These are phyloP conservation scores for Aspergillus sp. DNA, from an alignment of 2,329 filamentous ascomycete species.

Conservation along the genomic window DNA sequence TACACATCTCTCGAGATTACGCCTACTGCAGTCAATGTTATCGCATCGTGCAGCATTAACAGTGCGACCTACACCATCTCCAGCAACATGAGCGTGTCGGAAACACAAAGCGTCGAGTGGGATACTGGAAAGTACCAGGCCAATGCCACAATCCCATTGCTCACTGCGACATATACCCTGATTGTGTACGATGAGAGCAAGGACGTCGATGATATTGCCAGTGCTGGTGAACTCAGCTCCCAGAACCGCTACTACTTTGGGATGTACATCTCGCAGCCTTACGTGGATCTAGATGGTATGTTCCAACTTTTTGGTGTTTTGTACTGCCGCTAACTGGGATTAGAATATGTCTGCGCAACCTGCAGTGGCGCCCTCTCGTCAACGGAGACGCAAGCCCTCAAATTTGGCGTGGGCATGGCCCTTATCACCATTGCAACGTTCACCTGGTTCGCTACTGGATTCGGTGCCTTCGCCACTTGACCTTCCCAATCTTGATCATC, in stretches of 20 bases:
- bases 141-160: constrained; percentile 55
- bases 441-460: constrained; percentile 54
- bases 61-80: constrained; percentile 65
- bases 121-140: constrained; percentile 61
- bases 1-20: constrained; percentile 67
- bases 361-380: constrained; percentile 59
- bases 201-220: constrained; percentile 55
- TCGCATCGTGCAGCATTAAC: constrained; percentile 65
- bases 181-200: constrained; percentile 64
- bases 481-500: constrained; percentile 1
- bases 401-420: constrained; percentile 60
- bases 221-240: constrained; percentile 59
- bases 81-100: constrained; percentile 59
- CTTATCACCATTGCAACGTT: constrained; percentile 63
- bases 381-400: constrained; percentile 59
- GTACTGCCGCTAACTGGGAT: constrained; percentile 23
- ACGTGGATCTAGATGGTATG: constrained; percentile 56
- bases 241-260: constrained; percentile 62
- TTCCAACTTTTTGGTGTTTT: constrained; percentile 5
- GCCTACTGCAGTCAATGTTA: constrained; percentile 63
- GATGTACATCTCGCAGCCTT: constrained; percentile 63
- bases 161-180: constrained; percentile 67
- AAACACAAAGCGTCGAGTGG: constrained; percentile 62
- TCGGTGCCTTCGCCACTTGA: constrained; percentile 41
- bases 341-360: constrained; percentile 61